Percentiles rank a stretch among this genome's conserved stretches.
Evolutionary conservation across 148 eudicot species (phyloP).

Genomic region (Heliosperma pusillum): DNA sequence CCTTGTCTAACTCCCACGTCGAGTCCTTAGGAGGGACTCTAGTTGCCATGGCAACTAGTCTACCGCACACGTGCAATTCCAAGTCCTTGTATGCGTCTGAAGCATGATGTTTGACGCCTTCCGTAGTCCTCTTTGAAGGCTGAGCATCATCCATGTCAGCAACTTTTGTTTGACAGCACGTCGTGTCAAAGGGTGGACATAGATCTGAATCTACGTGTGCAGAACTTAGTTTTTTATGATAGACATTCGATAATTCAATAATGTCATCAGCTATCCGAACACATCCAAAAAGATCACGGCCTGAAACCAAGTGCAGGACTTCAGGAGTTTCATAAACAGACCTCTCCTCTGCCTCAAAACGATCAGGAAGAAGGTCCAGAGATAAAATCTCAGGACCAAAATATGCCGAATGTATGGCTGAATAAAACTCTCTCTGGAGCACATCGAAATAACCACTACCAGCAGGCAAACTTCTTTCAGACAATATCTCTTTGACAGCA

Average conservation of each 20-base stretch:
- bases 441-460: slow-evolving; percentile 84
- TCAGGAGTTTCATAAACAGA: slow-evolving; percentile 65
- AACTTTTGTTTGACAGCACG: slow-evolving; percentile 15
- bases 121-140: slow-evolving; percentile 13
- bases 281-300: slow-evolving; percentile 88
- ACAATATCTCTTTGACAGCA: slow-evolving; percentile 67
- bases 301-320: slow-evolving; percentile 92
- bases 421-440: slow-evolving; percentile 75
- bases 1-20: slow-evolving; percentile 30
- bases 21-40: slow-evolving; percentile 55
- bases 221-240: slow-evolving; percentile 39
- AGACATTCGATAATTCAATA: slow-evolving; percentile 45
- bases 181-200: slow-evolving; percentile 26
- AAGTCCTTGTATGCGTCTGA: slow-evolving; percentile 73
- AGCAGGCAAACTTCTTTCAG: slow-evolving; percentile 59
- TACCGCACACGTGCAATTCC: slow-evolving; percentile 78
- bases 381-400: slow-evolving; percentile 81
- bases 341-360: slow-evolving; percentile 96
- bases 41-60: slow-evolving; percentile 72
- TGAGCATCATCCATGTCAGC: slow-evolving; percentile 16
- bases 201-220: slow-evolving; percentile 22
- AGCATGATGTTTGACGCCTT: slow-evolving; percentile 13
- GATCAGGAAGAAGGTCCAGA: slow-evolving; percentile 74
- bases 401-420: slow-evolving; percentile 80
- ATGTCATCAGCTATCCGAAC: slow-evolving; percentile 57